These are phyloP conservation scores for Verticillium nonalfalfae DNA, from an alignment of 2,329 filamentous ascomycete species.

Conservation along the genomic window DNA sequence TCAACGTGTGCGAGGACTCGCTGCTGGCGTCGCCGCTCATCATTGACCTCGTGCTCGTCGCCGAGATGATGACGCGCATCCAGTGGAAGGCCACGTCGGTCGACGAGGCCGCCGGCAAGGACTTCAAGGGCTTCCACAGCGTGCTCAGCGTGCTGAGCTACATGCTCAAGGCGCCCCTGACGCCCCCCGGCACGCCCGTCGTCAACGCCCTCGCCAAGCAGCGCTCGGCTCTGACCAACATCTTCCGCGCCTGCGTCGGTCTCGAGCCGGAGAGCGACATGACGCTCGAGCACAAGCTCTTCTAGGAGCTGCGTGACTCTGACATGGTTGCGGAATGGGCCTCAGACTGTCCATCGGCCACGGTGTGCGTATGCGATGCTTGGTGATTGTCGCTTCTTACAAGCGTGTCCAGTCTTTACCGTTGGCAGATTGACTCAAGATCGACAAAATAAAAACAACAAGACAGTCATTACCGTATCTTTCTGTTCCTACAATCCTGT, in stretches of 20 bases:
- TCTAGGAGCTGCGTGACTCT: constrained; percentile 38
- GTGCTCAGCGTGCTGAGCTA: constrained; percentile 96
- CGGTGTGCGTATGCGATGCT: background rate
- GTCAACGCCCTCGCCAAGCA: constrained; percentile 96
- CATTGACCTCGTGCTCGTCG: constrained; percentile 87
- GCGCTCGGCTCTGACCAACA: constrained; percentile 89
- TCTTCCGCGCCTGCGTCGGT: constrained; percentile 96
- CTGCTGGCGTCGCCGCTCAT: constrained; percentile 93
- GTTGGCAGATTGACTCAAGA: background rate
- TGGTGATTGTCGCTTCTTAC: background rate
- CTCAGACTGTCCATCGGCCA: background rate
- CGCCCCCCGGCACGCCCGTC: constrained; percentile 89
- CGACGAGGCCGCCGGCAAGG: constrained; percentile 46
- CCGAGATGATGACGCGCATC: constrained; percentile 98
- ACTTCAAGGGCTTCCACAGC: constrained; percentile 92
- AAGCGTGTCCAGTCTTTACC: background rate
- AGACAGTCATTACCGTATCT: background rate
- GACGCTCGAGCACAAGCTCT: constrained; percentile 98
- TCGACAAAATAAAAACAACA: background rate
- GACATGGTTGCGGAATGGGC: background rate
- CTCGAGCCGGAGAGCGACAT: constrained; percentile 97
- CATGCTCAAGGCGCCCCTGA: constrained; percentile 96
- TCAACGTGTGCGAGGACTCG: constrained; percentile 99
- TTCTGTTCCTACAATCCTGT: background rate
- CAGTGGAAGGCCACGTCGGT: constrained; percentile 68